A percentile compares a stretch with the other conserved stretches of the same genome.
phyloP scores from a whole-genome alignment of 257 asterid species.

The Jasminum sambac region DNA sequence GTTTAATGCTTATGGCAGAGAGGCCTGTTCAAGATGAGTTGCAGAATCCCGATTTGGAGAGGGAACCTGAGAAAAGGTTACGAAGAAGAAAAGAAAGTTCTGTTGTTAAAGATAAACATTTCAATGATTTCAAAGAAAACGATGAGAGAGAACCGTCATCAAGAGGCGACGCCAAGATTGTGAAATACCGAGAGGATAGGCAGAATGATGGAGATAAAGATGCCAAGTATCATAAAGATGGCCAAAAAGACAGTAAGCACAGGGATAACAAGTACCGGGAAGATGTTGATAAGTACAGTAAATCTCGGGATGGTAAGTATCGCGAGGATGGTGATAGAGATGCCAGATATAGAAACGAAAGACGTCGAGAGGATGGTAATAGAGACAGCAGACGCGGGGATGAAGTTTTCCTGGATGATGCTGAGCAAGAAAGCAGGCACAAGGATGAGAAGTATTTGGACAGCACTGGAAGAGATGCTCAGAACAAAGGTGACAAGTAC shows the following conservation, averaged over 20 bases:
- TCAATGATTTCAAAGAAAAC: conserved; percentile 57
- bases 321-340: conserved; percentile 66
- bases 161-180: conserved; percentile 69
- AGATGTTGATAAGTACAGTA: conserved; percentile 56
- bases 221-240: conserved; percentile 61
- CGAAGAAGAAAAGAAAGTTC: conserved; percentile 66
- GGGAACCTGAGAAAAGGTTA: conserved; percentile 59
- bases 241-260: conserved; percentile 61
- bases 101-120: conserved; percentile 59
- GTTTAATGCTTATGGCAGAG: conserved; percentile 41
- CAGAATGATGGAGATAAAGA: conserved; percentile 52
- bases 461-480: conserved; percentile 46
- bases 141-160: conserved; percentile 57
- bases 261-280: conserved; percentile 59
- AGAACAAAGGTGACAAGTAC: conserved; percentile 55
- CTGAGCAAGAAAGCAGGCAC: conserved; percentile 51
- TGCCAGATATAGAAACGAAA: conserved; percentile 54
- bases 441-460: conserved; percentile 62
- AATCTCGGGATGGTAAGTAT: conserved; percentile 50
- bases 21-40: conserved; percentile 44
- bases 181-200: conserved; percentile 63
- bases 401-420: conserved; percentile 53
- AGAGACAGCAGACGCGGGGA: conserved; percentile 56
- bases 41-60: conserved; percentile 57
- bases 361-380: conserved; percentile 54